Percentiles rank a stretch among this genome's conserved stretches.
These are phyloP conservation scores for Oropetium thomaeum DNA, from an alignment of 176 grass and related monocot genomes.

Conservation along the genomic window DNA sequence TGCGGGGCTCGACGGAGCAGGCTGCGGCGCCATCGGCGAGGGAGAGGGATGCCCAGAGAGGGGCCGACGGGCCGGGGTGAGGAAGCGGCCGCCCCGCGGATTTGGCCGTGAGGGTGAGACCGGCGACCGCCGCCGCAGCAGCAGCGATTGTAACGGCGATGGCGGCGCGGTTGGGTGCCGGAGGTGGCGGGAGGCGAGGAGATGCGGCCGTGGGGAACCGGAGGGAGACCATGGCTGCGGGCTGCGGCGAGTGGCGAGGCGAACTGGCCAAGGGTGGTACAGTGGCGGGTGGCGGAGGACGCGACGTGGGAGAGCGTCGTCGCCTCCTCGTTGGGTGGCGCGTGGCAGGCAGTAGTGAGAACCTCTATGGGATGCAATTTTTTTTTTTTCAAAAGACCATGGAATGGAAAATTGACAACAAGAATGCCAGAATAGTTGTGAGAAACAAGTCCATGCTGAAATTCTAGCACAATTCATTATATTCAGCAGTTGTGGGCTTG, in stretches of 20 bases:
- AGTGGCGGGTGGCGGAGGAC: conserved; percentile 25
- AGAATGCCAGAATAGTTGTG: too few species aligned
- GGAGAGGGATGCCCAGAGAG: conserved; percentile 73
- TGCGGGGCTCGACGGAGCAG: conserved; percentile 49
- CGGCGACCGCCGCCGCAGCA: conserved; percentile 21
- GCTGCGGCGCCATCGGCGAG: conserved; percentile 34
- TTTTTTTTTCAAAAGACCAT: background rate
- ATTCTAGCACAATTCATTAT: too few species aligned
- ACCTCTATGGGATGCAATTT: background rate
- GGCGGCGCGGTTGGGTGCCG: background rate
- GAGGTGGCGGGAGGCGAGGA: conserved; percentile 22
- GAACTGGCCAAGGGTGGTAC: background rate
- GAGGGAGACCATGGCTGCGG: conserved; percentile 46
- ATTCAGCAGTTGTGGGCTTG: too few species aligned
- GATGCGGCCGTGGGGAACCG: conserved; percentile 31
- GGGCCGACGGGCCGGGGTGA: conserved; percentile 12
- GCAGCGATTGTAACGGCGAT: conserved; percentile 41
- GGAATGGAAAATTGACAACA: too few species aligned
- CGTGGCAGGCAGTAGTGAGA: background rate
- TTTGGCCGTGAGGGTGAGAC: conserved; percentile 41
- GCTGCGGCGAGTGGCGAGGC: background rate
- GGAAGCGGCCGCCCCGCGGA: conserved; percentile 23
- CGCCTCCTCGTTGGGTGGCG: too few species aligned
- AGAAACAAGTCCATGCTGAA: too few species aligned
- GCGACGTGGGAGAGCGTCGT: conserved; percentile 25